phyloP scores from a whole-genome alignment of 2,329 filamentous ascomycete genomes.

The Ophiocordyceps camponoti-saundersi region DNA sequence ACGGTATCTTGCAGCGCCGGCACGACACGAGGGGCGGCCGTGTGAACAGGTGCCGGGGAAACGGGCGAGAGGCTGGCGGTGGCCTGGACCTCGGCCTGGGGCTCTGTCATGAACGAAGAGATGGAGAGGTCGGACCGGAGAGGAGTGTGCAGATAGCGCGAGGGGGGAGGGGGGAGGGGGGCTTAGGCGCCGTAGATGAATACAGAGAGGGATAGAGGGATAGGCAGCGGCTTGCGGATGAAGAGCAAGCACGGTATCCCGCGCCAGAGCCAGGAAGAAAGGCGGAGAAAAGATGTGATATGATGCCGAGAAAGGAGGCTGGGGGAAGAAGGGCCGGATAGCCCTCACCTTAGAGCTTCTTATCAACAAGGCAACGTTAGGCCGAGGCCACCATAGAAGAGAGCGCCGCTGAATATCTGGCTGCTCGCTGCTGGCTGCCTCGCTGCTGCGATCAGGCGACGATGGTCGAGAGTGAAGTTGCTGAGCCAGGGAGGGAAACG shows the following conservation, averaged over 20 bases:
- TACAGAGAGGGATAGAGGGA: not conserved
- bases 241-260: too few species aligned
- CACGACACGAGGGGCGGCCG: constrained; percentile 27
- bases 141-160: constrained; percentile 1
- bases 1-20: constrained; percentile 35
- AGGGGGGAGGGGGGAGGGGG: constrained; percentile 3
- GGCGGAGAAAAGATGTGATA: too few species aligned
- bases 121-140: not conserved
- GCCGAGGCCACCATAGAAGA: not conserved
- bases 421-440: too few species aligned
- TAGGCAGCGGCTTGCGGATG: too few species aligned
- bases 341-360: not conserved
- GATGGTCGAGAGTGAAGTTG: not conserved
- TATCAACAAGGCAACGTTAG: not conserved
- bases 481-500: not conserved
- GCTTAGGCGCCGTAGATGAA: not conserved
- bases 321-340: not conserved
- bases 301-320: not conserved
- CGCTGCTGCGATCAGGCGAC: not conserved
- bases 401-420: not conserved
- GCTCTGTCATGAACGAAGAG: constrained; percentile 25
- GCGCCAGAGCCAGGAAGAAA: too few species aligned
- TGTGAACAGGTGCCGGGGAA: constrained; percentile 30
- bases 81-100: constrained; percentile 29
- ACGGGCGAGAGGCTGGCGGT: constrained; percentile 34